These are phyloP conservation scores for Amphirosellinia nigrospora DNA, from an alignment of 495 filamentous ascomycete species.

Conservation along the genomic window DNA sequence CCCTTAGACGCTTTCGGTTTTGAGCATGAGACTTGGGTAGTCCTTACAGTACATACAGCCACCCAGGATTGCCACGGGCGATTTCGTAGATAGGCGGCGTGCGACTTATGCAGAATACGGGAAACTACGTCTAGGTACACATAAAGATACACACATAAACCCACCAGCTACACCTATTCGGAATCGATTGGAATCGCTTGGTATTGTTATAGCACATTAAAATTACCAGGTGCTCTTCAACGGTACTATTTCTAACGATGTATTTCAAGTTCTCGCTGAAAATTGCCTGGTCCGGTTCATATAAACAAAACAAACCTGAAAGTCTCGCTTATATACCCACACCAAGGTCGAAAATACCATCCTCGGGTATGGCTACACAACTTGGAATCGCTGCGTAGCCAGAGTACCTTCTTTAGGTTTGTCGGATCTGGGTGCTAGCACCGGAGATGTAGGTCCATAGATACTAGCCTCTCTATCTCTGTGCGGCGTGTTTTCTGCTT, in stretches of 20 bases:
- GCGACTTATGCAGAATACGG: background rate
- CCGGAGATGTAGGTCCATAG: background rate
- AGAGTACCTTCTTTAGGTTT: background rate
- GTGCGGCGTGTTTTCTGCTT: background rate
- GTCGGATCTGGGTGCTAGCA: background rate
- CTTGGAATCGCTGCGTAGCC: slow-evolving; percentile 6
- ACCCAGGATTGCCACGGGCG: background rate
- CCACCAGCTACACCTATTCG: background rate
- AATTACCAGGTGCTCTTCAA: slow-evolving; percentile 2
- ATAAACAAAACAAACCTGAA: background rate
- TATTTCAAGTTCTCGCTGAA: background rate
- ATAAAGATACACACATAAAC: background rate
- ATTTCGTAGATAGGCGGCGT: background rate
- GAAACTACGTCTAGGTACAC: background rate
- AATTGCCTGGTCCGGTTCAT: background rate
- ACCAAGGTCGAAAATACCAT: background rate
- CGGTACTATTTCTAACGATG: background rate
- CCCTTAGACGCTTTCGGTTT: background rate
- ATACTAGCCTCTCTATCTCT: background rate
- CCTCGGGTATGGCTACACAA: background rate
- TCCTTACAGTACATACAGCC: background rate
- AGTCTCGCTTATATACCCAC: background rate
- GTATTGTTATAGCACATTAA: slow-evolving; percentile 11
- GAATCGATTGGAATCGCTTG: slow-evolving; percentile 5
- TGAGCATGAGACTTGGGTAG: background rate